Percentiles rank a stretch among this genome's conserved stretches.
These are phyloP conservation scores for Scleromitrula shiraiana DNA, from an alignment of 2,329 filamentous ascomycete species.

Conservation along the genomic window DNA sequence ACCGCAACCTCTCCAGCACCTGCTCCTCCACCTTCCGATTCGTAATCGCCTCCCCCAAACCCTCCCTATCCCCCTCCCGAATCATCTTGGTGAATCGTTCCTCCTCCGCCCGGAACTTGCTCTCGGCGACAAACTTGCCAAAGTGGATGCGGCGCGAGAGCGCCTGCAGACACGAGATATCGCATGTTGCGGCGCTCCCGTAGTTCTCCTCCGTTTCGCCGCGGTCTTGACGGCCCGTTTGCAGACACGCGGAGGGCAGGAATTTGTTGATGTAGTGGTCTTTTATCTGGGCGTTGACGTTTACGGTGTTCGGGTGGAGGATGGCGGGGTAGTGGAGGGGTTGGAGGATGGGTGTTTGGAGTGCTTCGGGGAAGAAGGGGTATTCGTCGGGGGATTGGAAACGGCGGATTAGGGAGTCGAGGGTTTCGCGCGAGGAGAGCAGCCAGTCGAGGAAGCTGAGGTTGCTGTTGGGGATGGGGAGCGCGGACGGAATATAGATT, in stretches of 20 bases:
- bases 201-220: slow-evolving; percentile 91
- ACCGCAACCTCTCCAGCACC: slow-evolving; percentile 74
- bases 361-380: slow-evolving; percentile 82
- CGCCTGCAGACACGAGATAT: slow-evolving; percentile 84
- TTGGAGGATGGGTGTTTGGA: slow-evolving; percentile 76
- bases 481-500: slow-evolving; percentile 76
- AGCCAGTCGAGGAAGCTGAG: slow-evolving; percentile 93
- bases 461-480: slow-evolving; percentile 63
- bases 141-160: slow-evolving; percentile 90
- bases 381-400: slow-evolving; percentile 97
- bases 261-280: slow-evolving; percentile 74
- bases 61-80: slow-evolving; percentile 67
- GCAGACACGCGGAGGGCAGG: slow-evolving; percentile 73
- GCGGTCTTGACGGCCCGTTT: slow-evolving; percentile 68
- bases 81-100: slow-evolving; percentile 79
- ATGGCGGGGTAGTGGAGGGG: slow-evolving; percentile 83
- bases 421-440: slow-evolving; percentile 76
- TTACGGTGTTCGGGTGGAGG: slow-evolving; percentile 80
- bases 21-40: slow-evolving; percentile 83
- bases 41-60: slow-evolving; percentile 85
- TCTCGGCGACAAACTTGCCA: slow-evolving; percentile 96
- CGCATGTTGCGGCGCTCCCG: slow-evolving; percentile 82
- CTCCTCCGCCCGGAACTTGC: slow-evolving; percentile 79
- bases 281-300: slow-evolving; percentile 84
- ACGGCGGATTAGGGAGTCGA: slow-evolving; percentile 88